Percentiles rank a stretch among this genome's conserved stretches.
These are phyloP conservation scores for Boletus reticuloceps DNA, from an alignment of 768 basidiomycete species.

Conservation along the genomic window DNA sequence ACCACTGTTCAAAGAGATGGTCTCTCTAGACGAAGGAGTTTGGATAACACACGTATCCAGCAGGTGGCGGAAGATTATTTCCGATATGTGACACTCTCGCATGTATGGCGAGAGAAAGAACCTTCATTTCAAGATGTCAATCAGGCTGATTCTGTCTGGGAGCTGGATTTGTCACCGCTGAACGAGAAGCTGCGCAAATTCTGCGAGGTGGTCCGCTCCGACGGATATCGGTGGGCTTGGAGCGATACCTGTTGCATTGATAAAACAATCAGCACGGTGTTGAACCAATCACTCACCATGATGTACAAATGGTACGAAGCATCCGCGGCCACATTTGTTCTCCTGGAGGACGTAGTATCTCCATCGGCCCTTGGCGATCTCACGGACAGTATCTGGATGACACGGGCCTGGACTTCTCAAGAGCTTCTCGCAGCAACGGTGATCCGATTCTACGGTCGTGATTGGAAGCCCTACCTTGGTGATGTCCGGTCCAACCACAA, in stretches of 20 bases:
- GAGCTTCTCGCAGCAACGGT: no score
- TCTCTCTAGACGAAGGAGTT: slow-evolving; percentile 3
- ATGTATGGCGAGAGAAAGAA: slow-evolving; percentile 11
- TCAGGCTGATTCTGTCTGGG: background rate
- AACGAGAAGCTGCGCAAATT: slow-evolving; percentile 8
- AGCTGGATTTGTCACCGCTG: background rate
- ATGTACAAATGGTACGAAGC: slow-evolving; percentile 15
- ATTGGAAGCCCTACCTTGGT: no score
- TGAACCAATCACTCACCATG: slow-evolving; percentile 5
- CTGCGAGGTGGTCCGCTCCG: slow-evolving; percentile 1
- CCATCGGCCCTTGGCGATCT: background rate
- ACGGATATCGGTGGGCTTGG: slow-evolving; percentile 17
- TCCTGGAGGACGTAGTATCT: background rate
- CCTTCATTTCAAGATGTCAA: slow-evolving; percentile 9
- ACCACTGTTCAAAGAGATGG: background rate
- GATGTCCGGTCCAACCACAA: no score
- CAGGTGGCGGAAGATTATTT: slow-evolving; percentile 1
- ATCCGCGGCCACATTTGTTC: slow-evolving; percentile 1
- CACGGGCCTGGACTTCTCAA: background rate
- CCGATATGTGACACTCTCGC: slow-evolving; percentile 11
- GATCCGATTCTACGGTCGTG: no score
- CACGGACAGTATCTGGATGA: slow-evolving; percentile 4
- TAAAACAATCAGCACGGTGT: slow-evolving; percentile 4
- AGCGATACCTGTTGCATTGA: slow-evolving; percentile 12
- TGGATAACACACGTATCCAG: slow-evolving; percentile 2